phyloP scores from a whole-genome alignment of 2,329 filamentous ascomycete species.

The Aspergillus quadrilineatus region DNA sequence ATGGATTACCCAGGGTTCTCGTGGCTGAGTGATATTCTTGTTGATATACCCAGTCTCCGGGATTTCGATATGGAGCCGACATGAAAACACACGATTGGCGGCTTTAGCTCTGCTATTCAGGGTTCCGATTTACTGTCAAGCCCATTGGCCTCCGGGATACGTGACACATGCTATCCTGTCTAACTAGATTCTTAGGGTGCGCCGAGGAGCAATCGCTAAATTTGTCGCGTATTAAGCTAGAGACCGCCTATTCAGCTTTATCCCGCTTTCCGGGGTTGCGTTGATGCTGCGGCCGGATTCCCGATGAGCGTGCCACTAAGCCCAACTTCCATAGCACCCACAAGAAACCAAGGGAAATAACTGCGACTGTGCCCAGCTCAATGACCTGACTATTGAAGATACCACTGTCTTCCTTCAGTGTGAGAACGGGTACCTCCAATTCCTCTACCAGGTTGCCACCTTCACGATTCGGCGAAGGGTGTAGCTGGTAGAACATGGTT shows the following conservation, averaged over 20 bases:
- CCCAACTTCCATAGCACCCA: constrained; percentile 66
- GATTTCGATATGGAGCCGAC: constrained; percentile 44
- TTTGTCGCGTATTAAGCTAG: background rate
- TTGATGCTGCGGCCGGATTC: constrained; percentile 15
- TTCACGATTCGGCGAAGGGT: constrained; percentile 46
- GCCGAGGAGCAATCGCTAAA: constrained; percentile 5
- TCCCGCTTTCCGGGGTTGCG: constrained; percentile 15
- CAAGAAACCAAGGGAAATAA: constrained; percentile 63
- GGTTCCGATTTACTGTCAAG: background rate
- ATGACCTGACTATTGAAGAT: constrained; percentile 39
- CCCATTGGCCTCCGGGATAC: background rate
- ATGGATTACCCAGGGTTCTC: constrained; percentile 37
- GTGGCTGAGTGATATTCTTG: constrained; percentile 47
- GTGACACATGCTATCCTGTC: background rate
- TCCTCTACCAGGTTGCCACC: constrained; percentile 49
- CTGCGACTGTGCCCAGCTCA: constrained; percentile 56
- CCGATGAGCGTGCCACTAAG: constrained; percentile 27
- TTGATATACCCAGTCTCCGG: constrained; percentile 47
- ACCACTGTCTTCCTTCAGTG: constrained; percentile 49
- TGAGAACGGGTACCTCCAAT: constrained; percentile 66
- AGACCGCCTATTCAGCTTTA: constrained; percentile 28
- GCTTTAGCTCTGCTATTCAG: background rate
- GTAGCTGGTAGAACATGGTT: constrained; percentile 80
- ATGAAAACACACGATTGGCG: background rate
- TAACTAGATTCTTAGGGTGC: background rate